Percentiles rank a stretch among this genome's conserved stretches.
These are phyloP conservation scores for Perkinsus marinus DNA, from an alignment of 169 alveolate species.

Conservation along the genomic window DNA sequence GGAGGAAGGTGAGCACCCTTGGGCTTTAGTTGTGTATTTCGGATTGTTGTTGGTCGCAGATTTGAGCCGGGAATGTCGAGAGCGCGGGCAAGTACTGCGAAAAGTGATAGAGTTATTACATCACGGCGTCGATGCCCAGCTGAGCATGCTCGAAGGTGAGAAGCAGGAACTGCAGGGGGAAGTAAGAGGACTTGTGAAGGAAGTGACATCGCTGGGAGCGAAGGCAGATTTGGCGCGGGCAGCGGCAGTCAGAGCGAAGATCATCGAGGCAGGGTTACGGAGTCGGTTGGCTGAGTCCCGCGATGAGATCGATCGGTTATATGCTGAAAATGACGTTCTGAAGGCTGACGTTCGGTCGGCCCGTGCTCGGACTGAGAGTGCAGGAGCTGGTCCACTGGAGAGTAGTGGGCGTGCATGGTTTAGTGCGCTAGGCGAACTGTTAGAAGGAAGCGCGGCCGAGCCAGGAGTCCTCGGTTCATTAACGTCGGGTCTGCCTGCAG, in stretches of 20 bases:
- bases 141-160: not conserved
- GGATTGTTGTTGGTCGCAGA: not conserved
- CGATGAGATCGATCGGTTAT: not conserved
- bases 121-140: not conserved
- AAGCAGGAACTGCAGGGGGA: not conserved
- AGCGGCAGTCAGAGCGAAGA: not conserved
- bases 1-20: no score
- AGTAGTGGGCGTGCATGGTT: no score
- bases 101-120: not conserved
- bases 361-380: no score
- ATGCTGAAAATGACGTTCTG: not conserved
- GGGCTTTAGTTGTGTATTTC: no score
- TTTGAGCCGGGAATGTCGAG: not conserved
- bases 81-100: not conserved
- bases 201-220: not conserved
- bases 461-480: not conserved
- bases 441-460: not conserved
- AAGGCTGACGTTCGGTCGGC: no score
- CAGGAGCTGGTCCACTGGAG: no score
- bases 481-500: not conserved
- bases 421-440: not conserved
- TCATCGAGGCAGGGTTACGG: not conserved
- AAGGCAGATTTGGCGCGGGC: not conserved
- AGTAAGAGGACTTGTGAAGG: not conserved
- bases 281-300: not conserved